Evolutionary conservation across 1,284 basidiomycete genomes (phyloP).

Genomic region (Laetiporus sulphureus): DNA sequence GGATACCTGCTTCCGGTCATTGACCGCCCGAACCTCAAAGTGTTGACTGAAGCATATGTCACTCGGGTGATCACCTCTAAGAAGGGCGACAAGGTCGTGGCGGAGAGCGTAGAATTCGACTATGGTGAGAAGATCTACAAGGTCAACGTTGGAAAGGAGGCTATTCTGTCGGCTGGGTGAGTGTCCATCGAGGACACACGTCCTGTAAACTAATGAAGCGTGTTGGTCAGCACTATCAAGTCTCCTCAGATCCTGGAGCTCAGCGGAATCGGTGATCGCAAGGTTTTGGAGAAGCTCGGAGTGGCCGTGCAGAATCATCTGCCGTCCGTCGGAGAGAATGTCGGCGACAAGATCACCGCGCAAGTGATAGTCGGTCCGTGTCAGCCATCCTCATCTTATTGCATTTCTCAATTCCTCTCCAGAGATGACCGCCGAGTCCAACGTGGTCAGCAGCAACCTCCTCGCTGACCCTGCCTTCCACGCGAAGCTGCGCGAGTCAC

Average conservation of each 20-base stretch:
- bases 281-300: conserved; percentile 22
- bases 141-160: conserved; percentile 18
- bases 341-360: conserved; percentile 28
- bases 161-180: conserved; percentile 20
- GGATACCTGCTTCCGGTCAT: neutral
- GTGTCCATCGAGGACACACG: conserved; percentile 7
- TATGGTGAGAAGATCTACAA: conserved; percentile 9
- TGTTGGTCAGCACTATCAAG: conserved; percentile 13
- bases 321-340: conserved; percentile 27
- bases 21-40: conserved; percentile 1
- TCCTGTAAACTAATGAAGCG: neutral
- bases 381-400: neutral
- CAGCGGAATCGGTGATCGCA: conserved; percentile 28
- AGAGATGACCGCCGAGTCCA: conserved; percentile 20
- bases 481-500: conserved; percentile 13
- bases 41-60: conserved; percentile 8
- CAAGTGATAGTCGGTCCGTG: neutral
- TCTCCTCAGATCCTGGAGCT: conserved; percentile 34
- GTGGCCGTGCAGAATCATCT: conserved; percentile 19
- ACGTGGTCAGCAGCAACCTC: conserved; percentile 19
- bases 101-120: conserved; percentile 21
- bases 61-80: conserved; percentile 2
- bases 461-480: conserved; percentile 16
- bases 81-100: conserved; percentile 7
- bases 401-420: neutral